phyloP scores from a whole-genome alignment of 371 early-diverging fungal genomes.

The Rhizomucor pusillus region DNA sequence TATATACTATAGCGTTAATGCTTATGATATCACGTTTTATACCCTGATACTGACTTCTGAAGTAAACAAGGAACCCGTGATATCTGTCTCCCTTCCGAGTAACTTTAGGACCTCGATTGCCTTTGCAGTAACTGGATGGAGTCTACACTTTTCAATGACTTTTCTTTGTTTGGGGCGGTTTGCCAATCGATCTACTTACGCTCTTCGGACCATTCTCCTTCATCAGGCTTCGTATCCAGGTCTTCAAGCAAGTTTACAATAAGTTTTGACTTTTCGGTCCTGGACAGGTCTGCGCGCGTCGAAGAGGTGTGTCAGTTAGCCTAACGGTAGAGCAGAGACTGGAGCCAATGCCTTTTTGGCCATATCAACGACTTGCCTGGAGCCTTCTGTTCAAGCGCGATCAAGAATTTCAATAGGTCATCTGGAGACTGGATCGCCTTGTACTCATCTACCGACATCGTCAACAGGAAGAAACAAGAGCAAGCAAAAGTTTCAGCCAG shows the following conservation, averaged over 20 bases:
- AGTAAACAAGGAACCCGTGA: conserved; percentile 8
- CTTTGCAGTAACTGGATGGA: neutral
- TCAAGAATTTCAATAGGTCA: conserved; percentile 1
- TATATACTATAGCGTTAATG: neutral
- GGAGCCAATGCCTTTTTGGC: no score
- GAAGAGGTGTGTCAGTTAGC: neutral
- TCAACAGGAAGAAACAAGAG: no score
- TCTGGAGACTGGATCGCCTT: neutral
- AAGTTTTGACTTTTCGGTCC: neutral
- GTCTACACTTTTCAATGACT: neutral
- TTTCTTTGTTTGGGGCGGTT: neutral
- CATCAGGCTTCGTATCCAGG: neutral
- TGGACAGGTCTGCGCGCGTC: neutral
- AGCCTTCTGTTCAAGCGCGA: neutral
- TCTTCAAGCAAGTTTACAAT: neutral
- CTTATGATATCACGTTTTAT: neutral
- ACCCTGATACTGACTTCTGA: conserved; percentile 1
- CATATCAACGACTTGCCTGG: no score
- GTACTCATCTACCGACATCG: no score
- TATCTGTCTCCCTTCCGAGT: conserved; percentile 4
- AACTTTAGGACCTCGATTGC: conserved; percentile 11
- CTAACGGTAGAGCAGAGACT: neutral
- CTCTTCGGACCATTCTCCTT: neutral
- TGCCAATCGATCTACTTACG: neutral
- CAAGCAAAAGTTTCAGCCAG: no score